A percentile compares a stretch with the other conserved stretches of the same genome.
Conservation (phyloP, 345 rosid species). For the Gossypium herbaceum region DNA sequence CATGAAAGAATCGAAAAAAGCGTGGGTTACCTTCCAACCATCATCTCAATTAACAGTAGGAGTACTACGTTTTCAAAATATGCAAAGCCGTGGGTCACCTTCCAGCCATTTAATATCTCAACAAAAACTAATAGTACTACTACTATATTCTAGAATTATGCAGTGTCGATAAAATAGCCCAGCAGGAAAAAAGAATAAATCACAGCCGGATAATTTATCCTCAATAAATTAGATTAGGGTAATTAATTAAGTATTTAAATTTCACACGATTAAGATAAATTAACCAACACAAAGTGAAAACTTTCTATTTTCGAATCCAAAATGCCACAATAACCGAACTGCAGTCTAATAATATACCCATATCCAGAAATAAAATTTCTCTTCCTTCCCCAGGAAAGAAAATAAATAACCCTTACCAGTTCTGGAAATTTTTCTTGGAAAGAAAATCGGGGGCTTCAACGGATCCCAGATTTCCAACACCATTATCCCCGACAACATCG, state of each 20-base stretch:
- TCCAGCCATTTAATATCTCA: neutral
- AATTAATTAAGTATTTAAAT: neutral
- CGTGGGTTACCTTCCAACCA: neutral
- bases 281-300: neutral
- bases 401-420: conserved; percentile 13
- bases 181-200: neutral
- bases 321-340: neutral
- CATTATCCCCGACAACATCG: conserved; percentile 25
- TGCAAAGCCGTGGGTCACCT: neutral
- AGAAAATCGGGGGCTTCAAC: conserved; percentile 22
- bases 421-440: conserved; percentile 21
- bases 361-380: neutral
- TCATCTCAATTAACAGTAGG: neutral
- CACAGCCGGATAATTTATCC: neutral
- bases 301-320: neutral
- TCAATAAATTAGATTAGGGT: neutral
- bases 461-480: conserved; percentile 33
- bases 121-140: neutral
- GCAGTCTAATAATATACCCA: neutral
- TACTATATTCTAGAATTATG: neutral
- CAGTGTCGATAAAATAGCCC: neutral
- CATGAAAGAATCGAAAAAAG: no score
- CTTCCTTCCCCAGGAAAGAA: neutral
- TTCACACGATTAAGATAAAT: neutral
- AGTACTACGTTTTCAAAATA: neutral